A percentile compares a stretch with the other conserved stretches of the same genome.
These are phyloP conservation scores for Onygenales sp. DNA, from an alignment of 2,329 filamentous ascomycete genomes.

Conservation along the genomic window DNA sequence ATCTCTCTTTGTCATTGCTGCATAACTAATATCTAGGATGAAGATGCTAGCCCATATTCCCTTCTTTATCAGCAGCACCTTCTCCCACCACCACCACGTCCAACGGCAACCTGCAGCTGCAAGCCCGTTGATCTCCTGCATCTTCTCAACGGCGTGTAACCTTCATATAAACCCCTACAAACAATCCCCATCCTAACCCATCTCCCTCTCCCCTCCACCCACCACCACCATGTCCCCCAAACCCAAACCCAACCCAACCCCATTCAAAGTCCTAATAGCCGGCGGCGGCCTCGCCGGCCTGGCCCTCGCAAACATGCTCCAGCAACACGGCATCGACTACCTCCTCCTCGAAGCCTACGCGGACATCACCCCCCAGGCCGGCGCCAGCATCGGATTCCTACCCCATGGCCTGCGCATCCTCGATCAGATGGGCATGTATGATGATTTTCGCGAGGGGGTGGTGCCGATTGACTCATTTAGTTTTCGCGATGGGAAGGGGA, in stretches of 20 bases:
- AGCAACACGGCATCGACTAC: slow-evolving; percentile 39
- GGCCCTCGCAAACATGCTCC: slow-evolving; percentile 37
- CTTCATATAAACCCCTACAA: too few species aligned
- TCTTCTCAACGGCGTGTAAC: too few species aligned
- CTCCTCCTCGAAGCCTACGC: slow-evolving; percentile 38
- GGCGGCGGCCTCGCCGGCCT: slow-evolving; percentile 43
- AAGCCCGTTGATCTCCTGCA: too few species aligned
- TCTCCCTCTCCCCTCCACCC: too few species aligned
- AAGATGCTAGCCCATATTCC: too few species aligned
- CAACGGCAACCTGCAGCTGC: too few species aligned
- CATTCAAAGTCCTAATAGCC: slow-evolving; percentile 34
- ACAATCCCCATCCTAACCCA: too few species aligned
- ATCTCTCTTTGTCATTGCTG: too few species aligned
- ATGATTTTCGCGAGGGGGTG: slow-evolving; percentile 11
- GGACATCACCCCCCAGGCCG: slow-evolving; percentile 36
- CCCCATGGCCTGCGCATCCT: slow-evolving; percentile 37
- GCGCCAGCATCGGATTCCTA: slow-evolving; percentile 39
- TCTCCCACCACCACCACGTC: too few species aligned
- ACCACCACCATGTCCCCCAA: neutral
- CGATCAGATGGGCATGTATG: slow-evolving; percentile 40
- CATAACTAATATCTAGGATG: too few species aligned
- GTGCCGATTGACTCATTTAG: neutral
- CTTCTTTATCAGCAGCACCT: too few species aligned
- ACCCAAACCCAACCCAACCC: neutral
- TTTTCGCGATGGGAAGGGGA: neutral